phyloP scores from a whole-genome alignment of 2,329 filamentous ascomycete species.

The Drechslerella coelobrocha region DNA sequence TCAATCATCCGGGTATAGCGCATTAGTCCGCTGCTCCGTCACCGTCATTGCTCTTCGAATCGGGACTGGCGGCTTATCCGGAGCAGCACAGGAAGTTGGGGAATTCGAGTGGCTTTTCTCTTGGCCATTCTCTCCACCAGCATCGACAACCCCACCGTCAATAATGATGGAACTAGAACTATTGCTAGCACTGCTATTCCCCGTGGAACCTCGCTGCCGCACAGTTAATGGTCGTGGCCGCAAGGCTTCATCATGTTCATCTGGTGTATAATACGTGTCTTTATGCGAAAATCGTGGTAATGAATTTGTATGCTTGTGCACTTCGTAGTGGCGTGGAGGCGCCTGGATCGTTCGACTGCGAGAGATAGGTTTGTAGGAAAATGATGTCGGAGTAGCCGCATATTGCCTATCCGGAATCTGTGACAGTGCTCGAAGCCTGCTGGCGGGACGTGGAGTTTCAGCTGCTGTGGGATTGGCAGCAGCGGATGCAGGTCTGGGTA shows the following conservation, averaged over 20 bases:
- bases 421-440: conserved; percentile 20
- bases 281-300: conserved; percentile 16
- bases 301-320: conserved; percentile 20
- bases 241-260: conserved; percentile 38
- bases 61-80: conserved; percentile 23
- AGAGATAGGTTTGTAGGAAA: conserved; percentile 19
- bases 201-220: conserved; percentile 30
- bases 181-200: conserved; percentile 38
- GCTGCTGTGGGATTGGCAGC: conserved; percentile 2
- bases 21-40: background rate
- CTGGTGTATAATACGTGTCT: conserved; percentile 43
- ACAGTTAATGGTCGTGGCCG: conserved; percentile 37
- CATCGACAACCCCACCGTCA: conserved; percentile 8
- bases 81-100: background rate
- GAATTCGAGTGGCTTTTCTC: conserved; percentile 26
- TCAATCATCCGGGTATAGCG: conserved; percentile 22
- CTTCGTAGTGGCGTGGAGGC: conserved; percentile 17
- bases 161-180: conserved; percentile 46
- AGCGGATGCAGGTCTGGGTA: conserved; percentile 3
- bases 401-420: conserved; percentile 16
- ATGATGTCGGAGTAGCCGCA: background rate
- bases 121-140: background rate
- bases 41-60: conserved; percentile 24
- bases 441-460: background rate
- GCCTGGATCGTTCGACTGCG: conserved; percentile 30